Conservation (phyloP, 805 yeast genomes). For the Barnettozyma pratensis region DNA sequence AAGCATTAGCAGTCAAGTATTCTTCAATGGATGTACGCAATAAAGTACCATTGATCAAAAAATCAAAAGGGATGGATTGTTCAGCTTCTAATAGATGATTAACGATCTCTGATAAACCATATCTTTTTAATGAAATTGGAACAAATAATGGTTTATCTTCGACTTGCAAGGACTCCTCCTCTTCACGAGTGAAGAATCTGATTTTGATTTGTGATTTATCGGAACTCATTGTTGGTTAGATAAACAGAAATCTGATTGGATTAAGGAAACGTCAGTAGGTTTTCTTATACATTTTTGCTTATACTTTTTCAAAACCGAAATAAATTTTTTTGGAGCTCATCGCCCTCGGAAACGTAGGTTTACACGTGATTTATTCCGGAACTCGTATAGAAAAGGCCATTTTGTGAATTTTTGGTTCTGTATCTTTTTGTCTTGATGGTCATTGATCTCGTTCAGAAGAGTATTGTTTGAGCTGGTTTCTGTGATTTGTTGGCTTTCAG, state of each 20-base stretch:
- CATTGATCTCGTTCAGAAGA: no score
- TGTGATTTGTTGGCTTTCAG: no score
- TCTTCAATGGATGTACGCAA: slow-evolving; percentile 76
- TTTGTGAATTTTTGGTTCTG: no score
- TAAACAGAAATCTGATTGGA: no score
- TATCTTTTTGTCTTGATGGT: no score
- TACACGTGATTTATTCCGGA: not conserved
- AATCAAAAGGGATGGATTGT: slow-evolving; percentile 84
- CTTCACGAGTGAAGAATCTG: slow-evolving; percentile 81
- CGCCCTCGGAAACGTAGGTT: not conserved
- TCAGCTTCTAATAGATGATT: slow-evolving; percentile 71
- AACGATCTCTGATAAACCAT: slow-evolving; percentile 91
- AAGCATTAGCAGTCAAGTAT: slow-evolving; percentile 68
- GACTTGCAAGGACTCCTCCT: slow-evolving; percentile 65
- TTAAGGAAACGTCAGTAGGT: no score
- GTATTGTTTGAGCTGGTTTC: no score
- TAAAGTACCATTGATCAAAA: slow-evolving; percentile 79
- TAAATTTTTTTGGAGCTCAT: not conserved
- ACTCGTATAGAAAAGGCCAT: not conserved
- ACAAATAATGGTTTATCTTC: slow-evolving; percentile 83
- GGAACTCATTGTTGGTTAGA: slow-evolving; percentile 7
- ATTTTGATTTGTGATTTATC: slow-evolving; percentile 68
- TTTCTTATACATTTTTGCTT: not conserved
- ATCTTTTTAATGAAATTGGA: slow-evolving; percentile 81
- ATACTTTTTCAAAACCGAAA: not conserved